A percentile compares a stretch with the other conserved stretches of the same genome.
These are phyloP conservation scores for Aureobasidium melanogenum DNA, from an alignment of 2,329 filamentous ascomycete species.

Conservation along the genomic window DNA sequence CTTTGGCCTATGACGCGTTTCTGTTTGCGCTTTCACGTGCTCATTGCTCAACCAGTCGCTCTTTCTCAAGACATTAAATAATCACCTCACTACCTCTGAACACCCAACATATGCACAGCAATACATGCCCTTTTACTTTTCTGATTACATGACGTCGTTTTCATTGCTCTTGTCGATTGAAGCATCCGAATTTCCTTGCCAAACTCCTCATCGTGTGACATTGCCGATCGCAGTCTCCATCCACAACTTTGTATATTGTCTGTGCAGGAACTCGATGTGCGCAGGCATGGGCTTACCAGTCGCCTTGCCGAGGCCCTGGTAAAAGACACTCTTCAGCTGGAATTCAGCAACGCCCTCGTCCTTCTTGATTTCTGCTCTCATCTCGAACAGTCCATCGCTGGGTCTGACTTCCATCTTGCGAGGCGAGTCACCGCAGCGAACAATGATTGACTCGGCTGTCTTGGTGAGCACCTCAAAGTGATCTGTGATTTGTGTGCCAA, in stretches of 20 bases:
- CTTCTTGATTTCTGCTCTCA: conserved; percentile 52
- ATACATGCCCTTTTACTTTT: neutral
- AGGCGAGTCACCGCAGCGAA: conserved; percentile 59
- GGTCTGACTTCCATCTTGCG: conserved; percentile 46
- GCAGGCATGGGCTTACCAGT: conserved; percentile 36
- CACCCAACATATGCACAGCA: neutral
- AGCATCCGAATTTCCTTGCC: neutral
- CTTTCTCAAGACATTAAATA: neutral
- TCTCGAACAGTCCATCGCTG: conserved; percentile 59
- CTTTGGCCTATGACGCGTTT: conserved; percentile 3
- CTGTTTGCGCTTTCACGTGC: conserved; percentile 6
- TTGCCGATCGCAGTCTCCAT: conserved; percentile 45
- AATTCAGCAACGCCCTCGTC: conserved; percentile 54
- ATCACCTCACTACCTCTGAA: too few relatives aligned
- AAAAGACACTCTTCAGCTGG: conserved; percentile 57
- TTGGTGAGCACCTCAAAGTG: conserved; percentile 65
- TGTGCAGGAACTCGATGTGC: conserved; percentile 43
- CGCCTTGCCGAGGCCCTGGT: conserved; percentile 41
- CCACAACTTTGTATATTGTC: conserved; percentile 48
- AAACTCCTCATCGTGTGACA: conserved; percentile 19
- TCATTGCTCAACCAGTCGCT: neutral
- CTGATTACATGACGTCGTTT: too few relatives aligned
- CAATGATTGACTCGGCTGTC: conserved; percentile 49
- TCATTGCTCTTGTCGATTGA: neutral
- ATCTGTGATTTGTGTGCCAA: conserved; percentile 57